These are phyloP conservation scores for Metschnikowia proteae DNA, from an alignment of 805 yeast genomes.

Conservation along the genomic window DNA sequence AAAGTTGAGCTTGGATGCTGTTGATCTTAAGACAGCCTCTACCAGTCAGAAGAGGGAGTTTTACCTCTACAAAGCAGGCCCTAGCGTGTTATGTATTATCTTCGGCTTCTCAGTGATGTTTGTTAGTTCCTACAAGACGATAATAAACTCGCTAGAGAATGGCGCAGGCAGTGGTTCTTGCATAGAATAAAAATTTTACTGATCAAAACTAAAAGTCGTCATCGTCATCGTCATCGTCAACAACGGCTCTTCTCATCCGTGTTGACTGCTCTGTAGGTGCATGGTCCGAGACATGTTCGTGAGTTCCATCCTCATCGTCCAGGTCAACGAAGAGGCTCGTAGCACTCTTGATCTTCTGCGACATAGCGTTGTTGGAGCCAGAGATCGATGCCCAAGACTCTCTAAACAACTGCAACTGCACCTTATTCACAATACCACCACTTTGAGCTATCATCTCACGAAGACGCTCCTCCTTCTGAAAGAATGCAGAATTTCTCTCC, in stretches of 20 bases:
- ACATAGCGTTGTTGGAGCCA: slow-evolving; percentile 4
- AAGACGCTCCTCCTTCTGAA: slow-evolving; percentile 50
- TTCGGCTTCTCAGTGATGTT: slow-evolving; percentile 80
- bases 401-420: slow-evolving; percentile 13
- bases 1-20: slow-evolving; percentile 50
- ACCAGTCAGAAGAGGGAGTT: slow-evolving; percentile 26
- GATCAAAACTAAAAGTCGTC: background rate
- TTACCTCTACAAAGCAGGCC: slow-evolving; percentile 43
- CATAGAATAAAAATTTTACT: slow-evolving; percentile 26
- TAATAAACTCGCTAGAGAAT: slow-evolving; percentile 40
- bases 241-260: slow-evolving; percentile 16
- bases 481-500: slow-evolving; percentile 50
- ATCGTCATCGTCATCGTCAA: slow-evolving; percentile 27
- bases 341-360: slow-evolving; percentile 10
- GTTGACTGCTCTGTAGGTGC: background rate
- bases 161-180: slow-evolving; percentile 48
- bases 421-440: slow-evolving; percentile 37
- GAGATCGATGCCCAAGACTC: slow-evolving; percentile 16
- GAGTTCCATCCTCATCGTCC: slow-evolving; percentile 12
- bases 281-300: background rate
- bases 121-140: slow-evolving; percentile 74
- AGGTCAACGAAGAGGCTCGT: slow-evolving; percentile 16
- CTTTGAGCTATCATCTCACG: slow-evolving; percentile 35
- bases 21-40: slow-evolving; percentile 28
- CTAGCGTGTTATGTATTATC: slow-evolving; percentile 55